Evolutionary conservation across 495 filamentous ascomycete species (phyloP), one percentile per base, ranked within the genome.

Genomic region (Lasiosphaeris hirsuta): DNA sequence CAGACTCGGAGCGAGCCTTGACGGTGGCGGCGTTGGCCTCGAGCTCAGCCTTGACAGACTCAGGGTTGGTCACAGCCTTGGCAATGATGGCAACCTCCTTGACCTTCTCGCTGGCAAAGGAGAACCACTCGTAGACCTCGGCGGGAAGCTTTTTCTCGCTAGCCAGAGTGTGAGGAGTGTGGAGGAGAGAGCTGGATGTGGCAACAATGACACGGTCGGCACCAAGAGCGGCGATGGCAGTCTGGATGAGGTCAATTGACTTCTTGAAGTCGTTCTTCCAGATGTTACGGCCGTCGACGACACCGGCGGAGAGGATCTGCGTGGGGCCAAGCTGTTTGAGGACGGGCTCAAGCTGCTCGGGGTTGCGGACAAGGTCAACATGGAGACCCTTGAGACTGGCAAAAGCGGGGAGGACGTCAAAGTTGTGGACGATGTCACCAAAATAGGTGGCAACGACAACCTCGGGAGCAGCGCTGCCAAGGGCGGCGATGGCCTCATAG

Each of bases 241-340:
- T 81, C 82, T 97, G 88, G 63, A 93, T 86, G 66, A 82, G 83
- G 79, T 89, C 90, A 63, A 97, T 91, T 61, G 93, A 90, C 66
- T 83, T 83, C 82, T 91, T 84, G 75, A 96, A 88, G 84, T 96
- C 90, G 77, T 90, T 96, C 90, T 98, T 97, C 94, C 94, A 98
- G 84, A 98, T 98, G 84, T 98, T 98, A 70, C 94, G 90, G 65
- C 94, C 95, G 68, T 97, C 92, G 61, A 98, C 94, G 63, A 98
- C 86, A 87, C 94, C 94, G 64, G 84, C 84, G 54, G 95, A 97
- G 57, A 98, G 88, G 56, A 85, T 75, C 77, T 96, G 94, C 67
- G 89, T 87, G 60, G 89, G 80, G 65, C 92, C 90, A 47, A 98
- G 88, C 80, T 98, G 68, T 61, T 92, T 88, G 62, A 90, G 77